Evolutionary conservation across 2,329 filamentous ascomycete genomes (phyloP).

Genomic region (Pezicula carpinea): DNA sequence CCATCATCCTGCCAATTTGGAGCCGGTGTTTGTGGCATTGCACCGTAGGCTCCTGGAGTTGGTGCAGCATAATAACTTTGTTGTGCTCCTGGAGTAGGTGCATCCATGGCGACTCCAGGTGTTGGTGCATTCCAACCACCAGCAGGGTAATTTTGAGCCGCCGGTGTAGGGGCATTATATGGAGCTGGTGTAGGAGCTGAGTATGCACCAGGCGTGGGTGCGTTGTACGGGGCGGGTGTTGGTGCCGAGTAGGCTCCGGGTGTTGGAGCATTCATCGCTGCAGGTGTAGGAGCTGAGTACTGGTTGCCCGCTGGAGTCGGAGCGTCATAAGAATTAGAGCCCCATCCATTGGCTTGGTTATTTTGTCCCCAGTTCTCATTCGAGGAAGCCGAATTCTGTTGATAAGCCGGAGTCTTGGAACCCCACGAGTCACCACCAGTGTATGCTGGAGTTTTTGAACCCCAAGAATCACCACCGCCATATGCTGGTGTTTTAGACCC

Average conservation of each 20-base stretch:
- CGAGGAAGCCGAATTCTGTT: constrained; percentile 63
- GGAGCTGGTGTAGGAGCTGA: constrained; percentile 60
- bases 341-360: constrained; percentile 35
- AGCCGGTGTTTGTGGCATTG: constrained; percentile 55
- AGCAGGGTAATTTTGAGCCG: constrained; percentile 64
- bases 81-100: constrained; percentile 42
- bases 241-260: constrained; percentile 54
- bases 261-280: constrained; percentile 63
- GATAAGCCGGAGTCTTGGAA: constrained; percentile 66
- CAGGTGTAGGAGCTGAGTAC: constrained; percentile 56
- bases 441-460: constrained; percentile 59
- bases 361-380: constrained; percentile 36
- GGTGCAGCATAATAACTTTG: constrained; percentile 27
- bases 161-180: constrained; percentile 45
- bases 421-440: constrained; percentile 56
- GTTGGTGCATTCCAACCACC: constrained; percentile 39
- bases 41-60: constrained; percentile 29
- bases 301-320: constrained; percentile 59
- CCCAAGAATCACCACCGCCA: constrained; percentile 53
- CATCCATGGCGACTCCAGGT: constrained; percentile 39
- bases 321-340: constrained; percentile 54
- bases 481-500: constrained; percentile 78
- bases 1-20: constrained; percentile 39
- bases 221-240: constrained; percentile 40
- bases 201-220: constrained; percentile 45